Evolutionary conservation across 768 basidiomycete species (phyloP).

Genomic region (Gymnopilus junonius): DNA sequence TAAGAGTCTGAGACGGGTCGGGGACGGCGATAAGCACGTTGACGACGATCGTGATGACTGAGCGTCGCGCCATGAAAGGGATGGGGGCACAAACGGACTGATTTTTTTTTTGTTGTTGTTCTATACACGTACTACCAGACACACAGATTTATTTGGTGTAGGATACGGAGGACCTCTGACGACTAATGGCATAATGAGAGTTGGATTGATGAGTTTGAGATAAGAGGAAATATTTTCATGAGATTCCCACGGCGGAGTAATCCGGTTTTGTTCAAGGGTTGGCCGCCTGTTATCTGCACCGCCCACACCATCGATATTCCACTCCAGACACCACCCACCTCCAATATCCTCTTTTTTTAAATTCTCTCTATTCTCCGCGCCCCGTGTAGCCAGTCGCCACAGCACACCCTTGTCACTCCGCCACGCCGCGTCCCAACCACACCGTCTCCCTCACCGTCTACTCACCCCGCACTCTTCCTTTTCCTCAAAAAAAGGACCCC

Average conservation of each 20-base stretch:
- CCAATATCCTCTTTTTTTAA: conserved; percentile 1
- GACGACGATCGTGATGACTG: conserved; percentile 10
- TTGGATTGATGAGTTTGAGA: background rate
- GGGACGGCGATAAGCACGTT: background rate
- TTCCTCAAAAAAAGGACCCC: conserved; percentile 11
- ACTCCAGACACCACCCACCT: conserved; percentile 21
- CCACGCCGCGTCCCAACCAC: conserved; percentile 6
- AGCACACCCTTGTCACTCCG: background rate
- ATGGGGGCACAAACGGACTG: background rate
- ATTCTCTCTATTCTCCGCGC: background rate
- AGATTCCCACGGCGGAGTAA: conserved; percentile 44
- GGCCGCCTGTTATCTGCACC: conserved; percentile 47
- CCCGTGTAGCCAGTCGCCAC: background rate
- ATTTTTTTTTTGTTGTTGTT: background rate
- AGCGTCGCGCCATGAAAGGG: background rate
- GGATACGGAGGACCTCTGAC: background rate
- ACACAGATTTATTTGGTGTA: background rate
- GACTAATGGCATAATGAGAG: background rate
- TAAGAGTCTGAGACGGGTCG: too few relatives aligned
- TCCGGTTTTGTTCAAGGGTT: conserved; percentile 44
- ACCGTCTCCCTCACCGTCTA: conserved; percentile 10
- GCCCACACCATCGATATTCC: conserved; percentile 52
- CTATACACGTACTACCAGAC: background rate
- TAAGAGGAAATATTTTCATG: background rate
- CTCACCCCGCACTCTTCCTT: conserved; percentile 6